phyloP scores from a whole-genome alignment of 805 yeast genomes.

The Candida incommunis region DNA sequence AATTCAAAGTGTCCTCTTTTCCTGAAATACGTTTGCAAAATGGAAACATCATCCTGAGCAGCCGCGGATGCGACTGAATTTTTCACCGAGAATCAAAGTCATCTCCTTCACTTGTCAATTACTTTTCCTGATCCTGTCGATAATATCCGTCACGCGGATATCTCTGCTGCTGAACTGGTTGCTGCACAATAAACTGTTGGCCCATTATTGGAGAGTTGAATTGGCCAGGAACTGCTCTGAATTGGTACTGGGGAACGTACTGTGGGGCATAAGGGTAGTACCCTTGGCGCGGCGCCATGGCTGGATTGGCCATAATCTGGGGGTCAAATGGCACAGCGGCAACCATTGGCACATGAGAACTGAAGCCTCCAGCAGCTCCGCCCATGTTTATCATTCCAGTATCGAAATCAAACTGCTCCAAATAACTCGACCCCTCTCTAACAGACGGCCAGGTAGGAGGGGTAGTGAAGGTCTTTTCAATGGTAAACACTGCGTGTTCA shows the following conservation, averaged over 20 bases:
- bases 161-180: slow-evolving; percentile 7
- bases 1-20: too few relatives aligned
- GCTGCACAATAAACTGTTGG: slow-evolving; percentile 6
- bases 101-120: background rate
- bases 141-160: slow-evolving; percentile 6
- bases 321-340: slow-evolving; percentile 8
- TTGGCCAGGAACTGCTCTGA: slow-evolving; percentile 3
- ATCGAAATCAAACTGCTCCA: slow-evolving; percentile 25
- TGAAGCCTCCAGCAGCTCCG: slow-evolving; percentile 2
- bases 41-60: too few relatives aligned
- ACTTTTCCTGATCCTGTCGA: background rate
- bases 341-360: slow-evolving; percentile 6
- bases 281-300: slow-evolving; percentile 4
- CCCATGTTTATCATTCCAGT: too few relatives aligned
- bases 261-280: slow-evolving; percentile 4
- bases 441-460: slow-evolving; percentile 68
- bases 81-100: background rate
- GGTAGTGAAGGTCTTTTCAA: slow-evolving; percentile 55
- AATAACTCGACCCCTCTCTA: slow-evolving; percentile 38
- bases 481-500: slow-evolving; percentile 9
- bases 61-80: too few relatives aligned
- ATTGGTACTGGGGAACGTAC: slow-evolving; percentile 11
- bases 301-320: slow-evolving; percentile 8
- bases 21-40: too few relatives aligned
- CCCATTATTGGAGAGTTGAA: slow-evolving; percentile 3